Percentiles rank a stretch among this genome's conserved stretches.
phyloP scores from a whole-genome alignment of 495 filamentous ascomycete genomes.

The Penicillium subrubescens region DNA sequence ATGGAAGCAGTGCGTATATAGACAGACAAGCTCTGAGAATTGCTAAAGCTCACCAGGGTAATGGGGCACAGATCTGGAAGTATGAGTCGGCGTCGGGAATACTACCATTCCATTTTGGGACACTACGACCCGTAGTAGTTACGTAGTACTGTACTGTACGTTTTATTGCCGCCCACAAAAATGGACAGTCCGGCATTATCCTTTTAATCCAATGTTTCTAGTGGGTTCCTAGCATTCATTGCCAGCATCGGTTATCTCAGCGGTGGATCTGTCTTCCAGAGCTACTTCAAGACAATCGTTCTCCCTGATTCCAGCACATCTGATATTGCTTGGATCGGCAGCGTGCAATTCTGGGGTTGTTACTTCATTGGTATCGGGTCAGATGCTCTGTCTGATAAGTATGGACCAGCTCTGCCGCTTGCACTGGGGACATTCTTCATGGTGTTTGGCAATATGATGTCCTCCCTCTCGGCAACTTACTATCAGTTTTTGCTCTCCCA shows the following conservation, averaged over 20 bases:
- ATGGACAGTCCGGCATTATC: too few relatives aligned
- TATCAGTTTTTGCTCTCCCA: background rate
- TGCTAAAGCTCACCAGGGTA: too few relatives aligned
- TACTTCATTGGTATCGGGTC: background rate
- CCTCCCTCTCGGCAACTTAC: background rate
- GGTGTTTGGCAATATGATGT: background rate
- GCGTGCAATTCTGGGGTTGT: background rate
- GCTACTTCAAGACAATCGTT: background rate
- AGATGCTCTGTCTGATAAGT: background rate
- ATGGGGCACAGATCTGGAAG: too few relatives aligned
- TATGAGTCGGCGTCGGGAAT: too few relatives aligned
- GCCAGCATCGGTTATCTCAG: background rate
- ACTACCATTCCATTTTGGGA: too few relatives aligned
- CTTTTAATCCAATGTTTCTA: too few relatives aligned
- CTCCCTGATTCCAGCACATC: background rate
- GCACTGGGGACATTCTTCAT: background rate
- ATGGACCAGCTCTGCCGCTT: background rate
- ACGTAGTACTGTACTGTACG: too few relatives aligned
- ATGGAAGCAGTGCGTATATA: too few relatives aligned
- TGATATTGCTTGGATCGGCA: background rate
- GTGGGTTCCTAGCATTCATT: background rate
- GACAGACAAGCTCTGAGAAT: too few relatives aligned
- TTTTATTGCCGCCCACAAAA: too few relatives aligned
- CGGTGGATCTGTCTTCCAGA: background rate
- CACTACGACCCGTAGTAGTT: too few relatives aligned